These are phyloP conservation scores for Fraxinus americana DNA, from an alignment of 257 asterid species.

Conservation along the genomic window DNA sequence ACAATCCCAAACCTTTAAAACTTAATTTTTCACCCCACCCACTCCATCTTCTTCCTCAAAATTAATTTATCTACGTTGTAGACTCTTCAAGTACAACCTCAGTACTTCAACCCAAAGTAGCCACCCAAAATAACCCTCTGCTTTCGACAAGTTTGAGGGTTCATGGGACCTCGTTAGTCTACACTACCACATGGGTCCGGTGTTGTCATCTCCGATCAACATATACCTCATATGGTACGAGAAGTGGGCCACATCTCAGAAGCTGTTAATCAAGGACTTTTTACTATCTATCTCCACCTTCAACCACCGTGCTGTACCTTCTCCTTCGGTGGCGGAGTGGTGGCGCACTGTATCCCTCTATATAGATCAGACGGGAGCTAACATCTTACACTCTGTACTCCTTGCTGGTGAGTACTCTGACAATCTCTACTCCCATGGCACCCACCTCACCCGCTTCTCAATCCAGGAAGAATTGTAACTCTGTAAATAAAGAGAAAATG, in stretches of 20 bases:
- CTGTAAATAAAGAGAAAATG: background rate
- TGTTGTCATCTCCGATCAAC: slow-evolving; percentile 84
- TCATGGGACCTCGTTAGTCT: slow-evolving; percentile 74
- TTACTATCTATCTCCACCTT: slow-evolving; percentile 66
- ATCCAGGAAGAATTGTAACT: slow-evolving; percentile 49
- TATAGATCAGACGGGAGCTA: slow-evolving; percentile 87
- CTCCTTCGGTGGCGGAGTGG: slow-evolving; percentile 88
- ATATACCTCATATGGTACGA: slow-evolving; percentile 93
- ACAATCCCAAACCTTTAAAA: too few relatives aligned
- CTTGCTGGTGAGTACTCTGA: slow-evolving; percentile 84
- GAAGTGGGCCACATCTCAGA: slow-evolving; percentile 61
- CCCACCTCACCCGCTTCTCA: slow-evolving; percentile 63
- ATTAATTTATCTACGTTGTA: background rate
- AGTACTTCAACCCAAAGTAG: slow-evolving; percentile 49
- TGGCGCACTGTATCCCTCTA: slow-evolving; percentile 81
- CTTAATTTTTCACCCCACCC: too few relatives aligned
- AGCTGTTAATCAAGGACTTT: slow-evolving; percentile 77
- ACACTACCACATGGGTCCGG: slow-evolving; percentile 98
- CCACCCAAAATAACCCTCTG: slow-evolving; percentile 46
- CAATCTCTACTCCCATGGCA: slow-evolving; percentile 62
- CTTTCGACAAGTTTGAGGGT: slow-evolving; percentile 78
- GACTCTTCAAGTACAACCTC: slow-evolving; percentile 8
- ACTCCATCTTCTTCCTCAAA: too few relatives aligned
- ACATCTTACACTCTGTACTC: slow-evolving; percentile 62
- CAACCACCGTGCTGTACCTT: slow-evolving; percentile 50